These are phyloP conservation scores for Inosperma sp. DNA, from an alignment of 768 basidiomycete species.

Conservation along the genomic window DNA sequence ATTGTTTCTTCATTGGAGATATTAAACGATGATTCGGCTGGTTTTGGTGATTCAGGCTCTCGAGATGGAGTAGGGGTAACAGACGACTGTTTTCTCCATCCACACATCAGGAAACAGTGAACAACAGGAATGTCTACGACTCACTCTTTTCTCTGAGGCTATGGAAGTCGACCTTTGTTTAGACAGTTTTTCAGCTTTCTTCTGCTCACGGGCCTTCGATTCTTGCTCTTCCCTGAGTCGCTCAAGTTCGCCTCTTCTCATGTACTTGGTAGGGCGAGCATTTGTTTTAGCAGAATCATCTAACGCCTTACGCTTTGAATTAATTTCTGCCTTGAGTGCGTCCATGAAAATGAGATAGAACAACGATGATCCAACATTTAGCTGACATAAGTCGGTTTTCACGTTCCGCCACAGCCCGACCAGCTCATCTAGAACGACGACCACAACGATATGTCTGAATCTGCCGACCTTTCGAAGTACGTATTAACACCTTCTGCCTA, in stretches of 20 bases:
- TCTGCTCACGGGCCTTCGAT: constrained; percentile 31
- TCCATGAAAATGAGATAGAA: constrained; percentile 55
- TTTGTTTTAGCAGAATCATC: constrained; percentile 36
- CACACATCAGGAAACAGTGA: constrained; percentile 37
- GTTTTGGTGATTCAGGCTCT: constrained; percentile 39
- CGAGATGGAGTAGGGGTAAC: constrained; percentile 35
- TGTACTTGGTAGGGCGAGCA: constrained; percentile 73
- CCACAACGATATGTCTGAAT: constrained; percentile 58
- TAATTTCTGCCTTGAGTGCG: constrained; percentile 85
- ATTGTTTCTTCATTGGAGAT: constrained; percentile 92
- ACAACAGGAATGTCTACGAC: constrained; percentile 19
- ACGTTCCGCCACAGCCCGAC: constrained; percentile 42
- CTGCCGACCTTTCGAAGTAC: too few species aligned
- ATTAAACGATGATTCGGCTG: constrained; percentile 61
- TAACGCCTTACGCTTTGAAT: constrained; percentile 77
- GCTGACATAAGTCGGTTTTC: constrained; percentile 34
- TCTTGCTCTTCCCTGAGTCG: constrained; percentile 52
- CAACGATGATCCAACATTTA: too few species aligned
- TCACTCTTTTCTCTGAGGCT: constrained; percentile 37
- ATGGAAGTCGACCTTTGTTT: constrained; percentile 9
- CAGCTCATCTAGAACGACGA: constrained; percentile 17
- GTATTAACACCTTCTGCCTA: too few species aligned
- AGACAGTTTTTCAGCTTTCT: constrained; percentile 37
- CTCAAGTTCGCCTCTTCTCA: constrained; percentile 89
- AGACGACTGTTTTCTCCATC: constrained; percentile 48